These are phyloP conservation scores for Cicer cuneatum DNA, from an alignment of 306 rosid species.

Conservation along the genomic window DNA sequence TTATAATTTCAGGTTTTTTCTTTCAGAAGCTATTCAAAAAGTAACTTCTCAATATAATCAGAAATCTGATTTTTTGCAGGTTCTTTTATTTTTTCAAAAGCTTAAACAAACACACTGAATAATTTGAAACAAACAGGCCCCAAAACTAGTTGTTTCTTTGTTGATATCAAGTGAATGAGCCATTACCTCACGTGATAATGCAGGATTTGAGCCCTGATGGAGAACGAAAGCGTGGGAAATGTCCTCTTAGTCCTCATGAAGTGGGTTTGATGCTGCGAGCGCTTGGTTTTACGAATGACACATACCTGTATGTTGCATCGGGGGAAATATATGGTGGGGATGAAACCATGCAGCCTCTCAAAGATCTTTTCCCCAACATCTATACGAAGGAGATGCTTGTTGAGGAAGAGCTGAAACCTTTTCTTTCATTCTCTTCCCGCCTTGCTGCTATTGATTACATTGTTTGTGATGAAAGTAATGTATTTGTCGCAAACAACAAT, in stretches of 20 bases:
- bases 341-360: slow-evolving; percentile 90
- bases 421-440: slow-evolving; percentile 89
- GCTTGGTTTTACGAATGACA: slow-evolving; percentile 91
- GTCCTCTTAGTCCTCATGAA: slow-evolving; percentile 95
- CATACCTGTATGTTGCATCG: slow-evolving; percentile 90
- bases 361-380: slow-evolving; percentile 89
- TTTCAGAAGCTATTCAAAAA: neutral
- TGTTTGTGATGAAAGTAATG: slow-evolving; percentile 94
- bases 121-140: neutral
- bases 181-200: slow-evolving; percentile 33
- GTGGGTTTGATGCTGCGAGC: slow-evolving; percentile 96
- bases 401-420: slow-evolving; percentile 77
- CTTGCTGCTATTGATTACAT: slow-evolving; percentile 96
- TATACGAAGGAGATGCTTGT: slow-evolving; percentile 97
- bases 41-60: neutral
- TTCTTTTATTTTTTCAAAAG: neutral
- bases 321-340: slow-evolving; percentile 99
- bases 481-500: slow-evolving; percentile 93
- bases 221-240: slow-evolving; percentile 96
- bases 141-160: slow-evolving; percentile 25
- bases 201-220: slow-evolving; percentile 90
- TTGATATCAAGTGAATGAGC: slow-evolving; percentile 36
- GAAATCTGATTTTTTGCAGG: slow-evolving; percentile 1
- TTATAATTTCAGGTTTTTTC: neutral
- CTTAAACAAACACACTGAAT: neutral